Evolutionary conservation across 1,139 yeast genomes (phyloP).

Genomic region (Saccharomyces uvarum): DNA sequence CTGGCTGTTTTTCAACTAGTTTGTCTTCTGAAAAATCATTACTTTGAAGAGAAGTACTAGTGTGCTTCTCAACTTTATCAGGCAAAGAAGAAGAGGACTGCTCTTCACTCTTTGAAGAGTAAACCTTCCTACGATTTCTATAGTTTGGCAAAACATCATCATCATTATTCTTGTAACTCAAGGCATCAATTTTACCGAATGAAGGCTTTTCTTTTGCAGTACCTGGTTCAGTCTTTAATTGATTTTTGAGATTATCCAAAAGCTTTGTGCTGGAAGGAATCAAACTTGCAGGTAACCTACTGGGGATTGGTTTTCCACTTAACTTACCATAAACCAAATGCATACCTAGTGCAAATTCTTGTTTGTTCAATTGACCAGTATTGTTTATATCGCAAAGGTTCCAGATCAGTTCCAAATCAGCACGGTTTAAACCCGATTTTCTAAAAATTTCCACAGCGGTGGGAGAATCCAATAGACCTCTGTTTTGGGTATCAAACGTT

Average conservation of each 20-base stretch:
- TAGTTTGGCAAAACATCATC: constrained; percentile 34
- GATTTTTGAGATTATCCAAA: constrained; percentile 50
- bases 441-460: constrained; percentile 82
- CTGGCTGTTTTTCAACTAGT: not conserved
- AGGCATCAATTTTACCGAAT: constrained; percentile 23
- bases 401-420: constrained; percentile 88
- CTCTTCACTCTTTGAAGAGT: constrained; percentile 5
- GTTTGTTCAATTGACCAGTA: constrained; percentile 65
- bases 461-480: constrained; percentile 70
- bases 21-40: not conserved
- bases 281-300: constrained; percentile 61
- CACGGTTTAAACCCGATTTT: constrained; percentile 79
- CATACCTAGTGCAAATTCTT: constrained; percentile 79
- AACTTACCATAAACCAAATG: constrained; percentile 68
- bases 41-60: constrained; percentile 1
- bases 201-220: constrained; percentile 10
- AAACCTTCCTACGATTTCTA: constrained; percentile 30
- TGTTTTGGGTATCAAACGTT: constrained; percentile 70
- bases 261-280: constrained; percentile 75
- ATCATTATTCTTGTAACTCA: constrained; percentile 35
- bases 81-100: not conserved
- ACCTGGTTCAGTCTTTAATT: constrained; percentile 38
- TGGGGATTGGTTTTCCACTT: constrained; percentile 69
- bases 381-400: constrained; percentile 65
- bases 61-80: constrained; percentile 10